Base-by-base conservation (phyloP, 2,329 filamentous ascomycete genomes). In the Pseudopyrenochaeta lycopersici region DNA sequence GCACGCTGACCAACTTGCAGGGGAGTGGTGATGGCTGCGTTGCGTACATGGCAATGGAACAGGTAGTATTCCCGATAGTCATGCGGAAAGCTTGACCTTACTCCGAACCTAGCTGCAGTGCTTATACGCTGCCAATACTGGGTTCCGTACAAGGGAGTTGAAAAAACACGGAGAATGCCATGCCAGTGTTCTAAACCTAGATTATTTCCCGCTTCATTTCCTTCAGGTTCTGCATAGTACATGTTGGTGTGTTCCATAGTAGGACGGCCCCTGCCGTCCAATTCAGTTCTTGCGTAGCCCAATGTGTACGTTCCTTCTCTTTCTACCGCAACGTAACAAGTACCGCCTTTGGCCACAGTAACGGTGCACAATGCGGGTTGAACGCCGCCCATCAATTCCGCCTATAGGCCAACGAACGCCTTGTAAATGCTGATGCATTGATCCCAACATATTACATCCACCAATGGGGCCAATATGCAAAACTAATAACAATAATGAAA, bases 371-470 rank as follows among this genome's bases (percentile, higher is more conserved):
- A 40, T 23, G 31, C 21, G 17, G 33, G 15, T 10, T 18, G 23
- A 52, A 52, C 42, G 35, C 41, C 41, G 6, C 31, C 33, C 14
- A n/a, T 35, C 35, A 20, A 38, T 23, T 15, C 38, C 14, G n/a
- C 46, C 15, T 20, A 3, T 43, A 31, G 5, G 18, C 20, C 40
- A 31, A 20, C 35, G 10, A 41, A 39, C 49, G 43, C 49, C 49
- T 9, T 41, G 18, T 29, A 58, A 53, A 62, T 62, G 54, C 56
- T 52, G 38, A 64, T 66, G 42, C 49, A 49, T 57, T 38, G n/a
- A n/a, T n/a, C n/a, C 49, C 54, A 48, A 56, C 50, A 49, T 46
- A 51, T 54, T 41, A 31, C 35, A 17, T 52, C 49, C 42, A 27
- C 38, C 38, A 44, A 45, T 29, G 46, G 49, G 33, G 17, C 42